Evolutionary conservation across 495 filamentous ascomycete genomes (phyloP), one percentile per base, ranked within the genome.

Genomic region (Terfezia claveryi): DNA sequence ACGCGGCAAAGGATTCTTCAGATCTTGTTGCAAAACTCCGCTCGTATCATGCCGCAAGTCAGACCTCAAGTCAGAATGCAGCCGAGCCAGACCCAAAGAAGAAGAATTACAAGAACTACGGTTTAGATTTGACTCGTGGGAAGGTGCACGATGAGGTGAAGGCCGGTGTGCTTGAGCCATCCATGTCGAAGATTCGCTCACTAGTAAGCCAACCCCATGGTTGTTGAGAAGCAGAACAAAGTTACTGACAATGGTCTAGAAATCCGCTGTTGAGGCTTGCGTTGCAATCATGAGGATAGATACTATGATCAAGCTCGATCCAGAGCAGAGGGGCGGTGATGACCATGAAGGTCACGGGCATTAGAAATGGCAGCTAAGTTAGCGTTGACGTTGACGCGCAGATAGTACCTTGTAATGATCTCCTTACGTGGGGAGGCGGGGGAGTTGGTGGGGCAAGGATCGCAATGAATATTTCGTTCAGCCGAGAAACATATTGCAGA

Each of bases 201-300:
- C 72, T 99, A 62, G 61, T 63, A 63, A 36, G 60, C 38, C 23
- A 32, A 10, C n/a, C 11, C 50, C 6, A 16, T 46, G 27, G 1
- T 20, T 32, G 1, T 20, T 32, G 27, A 8, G 14, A 7, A 51
- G n/a, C n/a, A 23, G 23, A 23, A 51, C 23, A 51, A 14, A 46
- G 27, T 51, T 20, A 10, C 50, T 51, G 27, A 51, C 17, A 46
- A n/a, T 4, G 14, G 14, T 51, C n/a, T 38, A 63, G 61, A 99
- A 99, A 82, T 87, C 82, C 73, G 92, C 92, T 52, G 91, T 96
- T 54, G 91, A 99, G 73, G 91, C 91, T 56, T 96, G 92, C 69
- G 94, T 99, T 70, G 82, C 87, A 64, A 94, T 99, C 67, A 95
- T 99, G 92, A 80, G 91, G 64, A 99, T 99, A 65, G 91, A 99